These are phyloP conservation scores for Scheffersomyces illinoinensis DNA, from an alignment of 1,139 yeast genomes.

Conservation along the genomic window DNA sequence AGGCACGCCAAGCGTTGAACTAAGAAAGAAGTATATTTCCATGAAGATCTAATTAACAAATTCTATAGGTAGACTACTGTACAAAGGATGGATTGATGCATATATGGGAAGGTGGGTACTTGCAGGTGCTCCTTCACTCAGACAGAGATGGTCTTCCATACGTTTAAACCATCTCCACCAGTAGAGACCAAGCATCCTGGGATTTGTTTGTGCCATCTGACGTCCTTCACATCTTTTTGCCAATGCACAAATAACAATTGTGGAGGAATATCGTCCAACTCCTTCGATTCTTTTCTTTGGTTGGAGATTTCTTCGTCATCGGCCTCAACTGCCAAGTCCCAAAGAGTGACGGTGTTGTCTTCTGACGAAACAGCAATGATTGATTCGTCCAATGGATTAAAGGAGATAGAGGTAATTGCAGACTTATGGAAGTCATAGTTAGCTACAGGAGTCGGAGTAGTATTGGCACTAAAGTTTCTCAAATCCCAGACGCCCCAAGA, in stretches of 20 bases:
- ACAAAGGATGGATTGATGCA: neutral
- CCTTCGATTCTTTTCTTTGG: conserved; percentile 72
- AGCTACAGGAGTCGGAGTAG: conserved; percentile 77
- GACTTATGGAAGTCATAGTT: conserved; percentile 93
- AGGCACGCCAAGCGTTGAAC: neutral
- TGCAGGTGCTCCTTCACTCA: conserved; percentile 22
- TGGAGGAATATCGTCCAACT: conserved; percentile 89
- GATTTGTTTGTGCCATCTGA: conserved; percentile 95
- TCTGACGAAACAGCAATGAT: conserved; percentile 94
- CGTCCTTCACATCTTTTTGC: conserved; percentile 97
- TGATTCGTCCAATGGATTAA: conserved; percentile 94
- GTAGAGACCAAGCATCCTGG: conserved; percentile 95
- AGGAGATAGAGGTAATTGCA: conserved; percentile 88
- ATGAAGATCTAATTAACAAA: neutral
- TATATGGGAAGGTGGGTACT: neutral
- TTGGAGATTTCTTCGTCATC: conserved; percentile 91
- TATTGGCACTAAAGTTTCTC: conserved; percentile 70
- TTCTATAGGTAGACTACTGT: conserved; percentile 1
- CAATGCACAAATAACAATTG: conserved; percentile 95
- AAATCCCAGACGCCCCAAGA: conserved; percentile 98
- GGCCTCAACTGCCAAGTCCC: conserved; percentile 98
- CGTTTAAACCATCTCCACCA: conserved; percentile 90
- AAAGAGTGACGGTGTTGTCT: conserved; percentile 92
- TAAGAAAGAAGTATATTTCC: neutral
- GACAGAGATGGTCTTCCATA: conserved; percentile 97